Evolutionary conservation across 202 grass and related monocot genomes (phyloP).

Genomic region (Elaeis oleifera): DNA sequence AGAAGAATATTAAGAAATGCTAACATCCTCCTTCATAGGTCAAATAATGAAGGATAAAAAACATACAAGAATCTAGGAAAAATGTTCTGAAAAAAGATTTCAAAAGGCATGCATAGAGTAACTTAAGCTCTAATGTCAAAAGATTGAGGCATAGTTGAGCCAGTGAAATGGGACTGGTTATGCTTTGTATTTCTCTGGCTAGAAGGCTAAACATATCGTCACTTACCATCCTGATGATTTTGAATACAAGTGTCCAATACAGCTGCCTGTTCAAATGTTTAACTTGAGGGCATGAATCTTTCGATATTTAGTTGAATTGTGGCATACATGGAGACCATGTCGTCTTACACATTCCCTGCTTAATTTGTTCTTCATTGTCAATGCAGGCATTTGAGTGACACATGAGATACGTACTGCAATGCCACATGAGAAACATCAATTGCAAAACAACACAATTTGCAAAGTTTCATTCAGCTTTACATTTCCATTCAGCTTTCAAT

Average conservation of each 20-base stretch:
- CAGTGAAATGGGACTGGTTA: too few relatives aligned
- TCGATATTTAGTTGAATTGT: slow-evolving; percentile 23
- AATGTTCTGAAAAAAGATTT: too few relatives aligned
- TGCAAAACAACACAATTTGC: slow-evolving; percentile 12
- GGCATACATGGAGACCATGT: slow-evolving; percentile 20
- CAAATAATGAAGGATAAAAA: too few relatives aligned
- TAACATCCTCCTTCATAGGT: too few relatives aligned
- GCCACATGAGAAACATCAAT: slow-evolving; percentile 19
- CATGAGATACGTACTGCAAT: slow-evolving; percentile 6
- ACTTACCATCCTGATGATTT: slow-evolving; percentile 39
- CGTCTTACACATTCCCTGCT: slow-evolving; percentile 23
- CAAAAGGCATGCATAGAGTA: too few relatives aligned
- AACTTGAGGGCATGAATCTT: slow-evolving; percentile 31
- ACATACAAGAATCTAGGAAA: too few relatives aligned
- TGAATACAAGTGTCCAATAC: slow-evolving; percentile 28
- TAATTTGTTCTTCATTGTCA: slow-evolving; percentile 61
- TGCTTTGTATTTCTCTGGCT: background rate
- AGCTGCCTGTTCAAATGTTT: slow-evolving; percentile 27
- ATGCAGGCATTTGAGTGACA: slow-evolving; percentile 41
- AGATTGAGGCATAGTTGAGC: too few relatives aligned
- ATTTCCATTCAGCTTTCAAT: background rate
- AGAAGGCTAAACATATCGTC: slow-evolving; percentile 6
- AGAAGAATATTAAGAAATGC: too few relatives aligned
- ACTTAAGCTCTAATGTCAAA: too few relatives aligned
- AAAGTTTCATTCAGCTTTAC: background rate